Evolutionary conservation across 1,284 basidiomycete species (phyloP), one percentile per base, ranked within the genome.

Genomic region (Tilletia caries): DNA sequence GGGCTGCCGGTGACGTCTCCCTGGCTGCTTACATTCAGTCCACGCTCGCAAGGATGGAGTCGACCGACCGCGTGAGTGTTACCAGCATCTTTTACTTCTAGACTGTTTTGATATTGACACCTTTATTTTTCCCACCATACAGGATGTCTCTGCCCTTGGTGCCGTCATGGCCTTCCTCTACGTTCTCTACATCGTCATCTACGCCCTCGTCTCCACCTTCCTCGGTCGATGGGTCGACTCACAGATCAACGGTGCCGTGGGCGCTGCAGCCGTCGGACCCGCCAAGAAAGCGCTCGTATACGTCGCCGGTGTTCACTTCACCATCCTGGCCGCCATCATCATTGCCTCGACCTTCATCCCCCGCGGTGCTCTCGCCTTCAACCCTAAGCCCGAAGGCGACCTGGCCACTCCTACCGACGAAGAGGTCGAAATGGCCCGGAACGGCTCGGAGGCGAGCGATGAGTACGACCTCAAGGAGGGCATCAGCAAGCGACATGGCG

Each of bases 1-100:
- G 84, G 84, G 83, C 83, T n/a, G n/a, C n/a, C n/a, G n/a, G n/a
- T n/a, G n/a, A n/a, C n/a, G n/a, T n/a, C n/a, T n/a, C n/a, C n/a
- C 76, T 84, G 25, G 83, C 83, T 50, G 83, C 83, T 15, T 84
- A 83, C 78, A 83, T 84, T 73, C 83, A 84, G 73, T 78, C 79
- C 33, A 79, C 79, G 3, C 76, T 84, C 65, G 75, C 81, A 66
- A 71, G 71, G 29, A 74, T 82, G 70, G 79, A 83, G 68, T 70
- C 75, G 67, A 71, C 77, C 64, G 80, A 82, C 74, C 72, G n/a
- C n/a, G n/a, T n/a, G n/a, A n/a, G n/a, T n/a, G n/a, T n/a, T n/a
- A n/a, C n/a, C n/a, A n/a, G n/a, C n/a, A n/a, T n/a, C n/a, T n/a
- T n/a, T n/a, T n/a, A n/a, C n/a, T n/a, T n/a, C n/a, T n/a, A n/a